A percentile compares a stretch with the other conserved stretches of the same genome.
These are phyloP conservation scores for Pseudodiploospora longispora DNA, from an alignment of 2,329 filamentous ascomycete species.

Conservation along the genomic window DNA sequence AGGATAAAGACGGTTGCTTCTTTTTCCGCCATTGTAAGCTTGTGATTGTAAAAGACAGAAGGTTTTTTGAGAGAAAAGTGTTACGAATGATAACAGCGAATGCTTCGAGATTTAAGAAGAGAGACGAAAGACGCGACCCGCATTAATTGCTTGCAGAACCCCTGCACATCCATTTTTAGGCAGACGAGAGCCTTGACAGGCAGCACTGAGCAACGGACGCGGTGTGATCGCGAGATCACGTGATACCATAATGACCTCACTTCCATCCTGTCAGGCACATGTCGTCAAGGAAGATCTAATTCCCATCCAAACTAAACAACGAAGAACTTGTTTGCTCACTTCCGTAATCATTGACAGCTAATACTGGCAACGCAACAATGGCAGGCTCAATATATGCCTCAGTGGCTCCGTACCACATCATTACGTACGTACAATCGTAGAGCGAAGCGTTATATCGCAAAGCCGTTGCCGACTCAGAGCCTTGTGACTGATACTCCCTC, in stretches of 20 bases:
- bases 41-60: not conserved
- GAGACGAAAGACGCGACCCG: not conserved
- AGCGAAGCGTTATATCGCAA: not conserved
- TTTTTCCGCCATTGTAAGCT: constrained; percentile 70
- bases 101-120: not conserved
- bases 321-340: no score
- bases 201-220: constrained; percentile 13
- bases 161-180: constrained; percentile 8
- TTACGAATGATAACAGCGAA: not conserved
- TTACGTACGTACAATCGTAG: constrained; percentile 45
- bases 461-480: not conserved
- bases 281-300: no score
- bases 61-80: not conserved
- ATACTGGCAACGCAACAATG: constrained; percentile 25
- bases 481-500: not conserved
- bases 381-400: constrained; percentile 47
- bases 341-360: no score
- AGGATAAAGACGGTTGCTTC: constrained; percentile 89
- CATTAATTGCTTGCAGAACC: not conserved
- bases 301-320: no score
- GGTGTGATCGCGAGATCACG: constrained; percentile 23
- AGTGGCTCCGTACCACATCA: constrained; percentile 65
- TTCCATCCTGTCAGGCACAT: not conserved
- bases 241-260: constrained; percentile 14
- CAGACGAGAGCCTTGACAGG: constrained; percentile 9